Percentiles rank a stretch among this genome's conserved stretches.
These are phyloP conservation scores for Coffea canephora DNA, from an alignment of 257 asterid genomes.

Conservation along the genomic window DNA sequence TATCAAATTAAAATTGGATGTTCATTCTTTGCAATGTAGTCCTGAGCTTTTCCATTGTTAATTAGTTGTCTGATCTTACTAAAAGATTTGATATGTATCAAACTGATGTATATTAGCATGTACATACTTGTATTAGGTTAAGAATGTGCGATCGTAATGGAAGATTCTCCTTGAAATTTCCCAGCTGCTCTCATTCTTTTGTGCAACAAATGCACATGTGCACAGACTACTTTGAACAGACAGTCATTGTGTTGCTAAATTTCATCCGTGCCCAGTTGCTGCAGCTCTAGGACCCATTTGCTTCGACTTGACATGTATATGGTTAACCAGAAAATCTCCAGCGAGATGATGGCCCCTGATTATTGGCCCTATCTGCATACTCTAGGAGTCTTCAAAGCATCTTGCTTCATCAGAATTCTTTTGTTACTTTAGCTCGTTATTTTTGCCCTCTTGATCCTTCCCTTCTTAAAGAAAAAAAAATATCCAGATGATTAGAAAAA, in stretches of 20 bases:
- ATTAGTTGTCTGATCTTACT: background rate
- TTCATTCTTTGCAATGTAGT: conserved; percentile 15
- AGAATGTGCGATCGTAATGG: too few relatives aligned
- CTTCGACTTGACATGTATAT: background rate
- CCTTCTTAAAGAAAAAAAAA: background rate
- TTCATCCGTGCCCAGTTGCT: too few relatives aligned
- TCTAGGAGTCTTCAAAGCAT: background rate
- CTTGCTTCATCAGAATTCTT: background rate
- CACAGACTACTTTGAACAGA: too few relatives aligned
- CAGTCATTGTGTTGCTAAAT: too few relatives aligned
- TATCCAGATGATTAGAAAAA: background rate
- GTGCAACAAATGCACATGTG: too few relatives aligned
- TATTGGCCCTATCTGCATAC: background rate
- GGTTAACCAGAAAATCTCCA: too few relatives aligned
- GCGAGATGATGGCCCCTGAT: background rate
- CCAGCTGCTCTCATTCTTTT: too few relatives aligned
- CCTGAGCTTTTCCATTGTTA: background rate
- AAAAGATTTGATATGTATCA: background rate
- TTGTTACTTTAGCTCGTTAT: background rate
- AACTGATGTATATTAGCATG: background rate
- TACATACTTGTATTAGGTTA: conserved; percentile 11
- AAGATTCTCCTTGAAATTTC: background rate
- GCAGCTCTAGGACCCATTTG: background rate
- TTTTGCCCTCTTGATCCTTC: background rate
- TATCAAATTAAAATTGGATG: background rate